Base-by-base conservation (phyloP, 1,139 yeast species). In the Yueomyces sp. region DNA sequence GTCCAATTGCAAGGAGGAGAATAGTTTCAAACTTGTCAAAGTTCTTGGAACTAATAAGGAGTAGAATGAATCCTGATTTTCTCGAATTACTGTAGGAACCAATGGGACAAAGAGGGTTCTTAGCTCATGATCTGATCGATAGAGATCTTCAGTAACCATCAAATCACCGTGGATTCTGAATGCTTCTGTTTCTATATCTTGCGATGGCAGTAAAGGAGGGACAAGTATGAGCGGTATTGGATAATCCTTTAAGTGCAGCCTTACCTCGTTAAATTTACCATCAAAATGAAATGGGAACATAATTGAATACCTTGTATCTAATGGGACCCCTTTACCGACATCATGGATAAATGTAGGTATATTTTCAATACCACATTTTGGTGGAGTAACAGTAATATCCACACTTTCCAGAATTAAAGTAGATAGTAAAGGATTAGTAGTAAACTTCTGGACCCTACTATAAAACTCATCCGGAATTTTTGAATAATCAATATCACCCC, bases 301-400 rank as follows among this genome's bases (percentile, higher is more conserved):
- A 26, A 83, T 66, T 0, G 93, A 78, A 58, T 78, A 89, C 42
- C 67, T 57, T 0, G 89, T 76, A 48, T 80, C 82, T 43, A 60
- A 57, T 0, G 97, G 96, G 28, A 81, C 73, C 0, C 94, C 94
- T 57, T 86, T 89, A 4, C 97, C 97, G 19, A 81, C 68, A 25
- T 76, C 72, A 55, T 78, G 64, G 33, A 89, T 59, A 56, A 78
- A 87, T 29, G 77, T 65, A 1, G 84, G 72, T 19, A 84, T 60
- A 3, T 73, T 65, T 1, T 66, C 68, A 3, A 73, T 51, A 1
- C 73, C 73, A 55, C 81, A 80, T 2, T 68, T 59, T 0, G 95
- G 86, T 27, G 69, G 65, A 3, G 66, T 61, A 2, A 87, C 42
- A 4, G 65, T 62, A 44, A 85, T 59, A 43, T 75, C 76, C 11